Conservation (phyloP, 768 basidiomycete species). For the Crepidotus variabilis region DNA sequence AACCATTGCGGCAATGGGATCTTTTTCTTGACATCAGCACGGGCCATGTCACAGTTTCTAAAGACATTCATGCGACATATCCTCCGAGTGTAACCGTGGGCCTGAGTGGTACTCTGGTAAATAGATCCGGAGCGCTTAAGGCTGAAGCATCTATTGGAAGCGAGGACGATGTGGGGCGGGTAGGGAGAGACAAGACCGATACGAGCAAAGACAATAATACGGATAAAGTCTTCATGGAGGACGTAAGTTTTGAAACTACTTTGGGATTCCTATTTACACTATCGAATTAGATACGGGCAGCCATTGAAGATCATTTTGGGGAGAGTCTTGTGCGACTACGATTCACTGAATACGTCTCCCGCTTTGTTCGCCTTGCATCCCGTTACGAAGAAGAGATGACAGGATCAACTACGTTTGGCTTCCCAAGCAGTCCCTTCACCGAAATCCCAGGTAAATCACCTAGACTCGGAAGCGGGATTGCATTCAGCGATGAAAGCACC, state of each 20-base stretch:
- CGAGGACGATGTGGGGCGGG: slow-evolving; percentile 69
- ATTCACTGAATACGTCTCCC: slow-evolving; percentile 83
- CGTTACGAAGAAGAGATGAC: slow-evolving; percentile 86
- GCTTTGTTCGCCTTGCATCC: slow-evolving; percentile 88
- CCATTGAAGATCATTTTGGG: slow-evolving; percentile 90
- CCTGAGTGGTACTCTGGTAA: slow-evolving; percentile 39
- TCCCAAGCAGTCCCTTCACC: slow-evolving; percentile 51
- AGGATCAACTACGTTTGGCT: slow-evolving; percentile 76
- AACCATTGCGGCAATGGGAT: slow-evolving; percentile 86
- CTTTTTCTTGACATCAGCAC: slow-evolving; percentile 88
- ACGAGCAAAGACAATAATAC: slow-evolving; percentile 57
- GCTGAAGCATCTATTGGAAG: slow-evolving; percentile 58
- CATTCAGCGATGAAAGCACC: slow-evolving; percentile 68
- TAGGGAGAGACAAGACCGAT: slow-evolving; percentile 57
- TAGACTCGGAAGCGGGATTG: slow-evolving; percentile 76
- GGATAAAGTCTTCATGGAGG: slow-evolving; percentile 91
- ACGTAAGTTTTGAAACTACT: slow-evolving; percentile 52
- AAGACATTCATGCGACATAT: slow-evolving; percentile 67
- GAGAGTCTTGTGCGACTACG: slow-evolving; percentile 84
- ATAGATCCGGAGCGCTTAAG: slow-evolving; percentile 60
- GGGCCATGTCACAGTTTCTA: slow-evolving; percentile 83
- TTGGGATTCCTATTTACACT: neutral
- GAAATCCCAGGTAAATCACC: slow-evolving; percentile 39
- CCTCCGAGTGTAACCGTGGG: slow-evolving; percentile 42
- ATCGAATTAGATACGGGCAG: slow-evolving; percentile 62